phyloP scores from a whole-genome alignment of 257 asterid species.

The Capsicum chinense region DNA sequence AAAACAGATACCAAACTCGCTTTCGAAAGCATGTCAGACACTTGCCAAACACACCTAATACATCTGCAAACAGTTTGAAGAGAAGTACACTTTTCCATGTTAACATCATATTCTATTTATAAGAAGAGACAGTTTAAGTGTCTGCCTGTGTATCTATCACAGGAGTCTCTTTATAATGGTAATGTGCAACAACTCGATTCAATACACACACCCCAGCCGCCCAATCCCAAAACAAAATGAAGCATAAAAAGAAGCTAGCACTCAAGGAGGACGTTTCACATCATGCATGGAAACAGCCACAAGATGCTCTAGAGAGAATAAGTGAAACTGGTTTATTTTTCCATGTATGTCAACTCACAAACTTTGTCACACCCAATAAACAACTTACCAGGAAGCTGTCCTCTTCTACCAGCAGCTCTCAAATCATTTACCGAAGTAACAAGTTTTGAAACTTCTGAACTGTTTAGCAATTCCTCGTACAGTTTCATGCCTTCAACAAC shows the following conservation, averaged over 20 bases:
- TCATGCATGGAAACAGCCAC: background rate
- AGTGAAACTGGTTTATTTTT: background rate
- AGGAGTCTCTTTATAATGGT: too few species aligned
- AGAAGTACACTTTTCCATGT: too few species aligned
- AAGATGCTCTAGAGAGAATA: background rate
- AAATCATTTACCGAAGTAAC: constrained; percentile 66
- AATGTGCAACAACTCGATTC: too few species aligned
- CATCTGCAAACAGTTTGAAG: too few species aligned
- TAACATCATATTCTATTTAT: too few species aligned
- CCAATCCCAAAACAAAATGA: background rate
- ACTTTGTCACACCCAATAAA: background rate
- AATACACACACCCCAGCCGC: background rate
- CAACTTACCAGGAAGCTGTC: constrained; percentile 78
- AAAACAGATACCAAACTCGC: too few species aligned
- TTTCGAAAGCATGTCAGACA: too few species aligned
- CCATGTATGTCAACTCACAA: background rate
- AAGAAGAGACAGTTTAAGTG: too few species aligned
- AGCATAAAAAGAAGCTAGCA: background rate
- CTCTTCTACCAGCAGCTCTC: constrained; percentile 86
- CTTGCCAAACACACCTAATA: too few species aligned
- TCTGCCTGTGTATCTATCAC: too few species aligned
- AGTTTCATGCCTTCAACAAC: constrained; percentile 84
- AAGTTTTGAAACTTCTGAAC: constrained; percentile 65
- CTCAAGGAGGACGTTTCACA: background rate
- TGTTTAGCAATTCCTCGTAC: constrained; percentile 61